Base-by-base conservation (phyloP, 495 filamentous ascomycete species). In the Xylaria acuta region DNA sequence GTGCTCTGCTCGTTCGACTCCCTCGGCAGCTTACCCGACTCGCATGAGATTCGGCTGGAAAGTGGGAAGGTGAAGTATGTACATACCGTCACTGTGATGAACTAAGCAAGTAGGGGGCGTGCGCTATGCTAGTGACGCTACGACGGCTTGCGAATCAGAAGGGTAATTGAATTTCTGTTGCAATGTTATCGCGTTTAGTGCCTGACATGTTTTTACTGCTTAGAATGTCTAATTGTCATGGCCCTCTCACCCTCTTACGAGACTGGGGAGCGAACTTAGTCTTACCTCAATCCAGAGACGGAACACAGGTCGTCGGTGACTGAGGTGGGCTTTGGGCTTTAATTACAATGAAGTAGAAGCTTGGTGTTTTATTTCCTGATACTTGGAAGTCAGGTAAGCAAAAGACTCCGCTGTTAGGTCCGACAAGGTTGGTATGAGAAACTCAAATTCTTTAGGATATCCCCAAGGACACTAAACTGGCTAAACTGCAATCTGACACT, bases 31-130 rank as follows among this genome's bases (percentile, higher is more conserved):
- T 76, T 80, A 73, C 83, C 85, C 0, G 85, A 87, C 54, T 84
- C 81, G 12, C 85, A 87, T 74, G 84, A 87, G 74, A 78, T 87
- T 41, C 45, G 85, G 49, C 70, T 86, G 0, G 81, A 82, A 43
- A 76, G 64, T 5, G 84, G 83, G 0, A 84, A 85, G 76, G 81
- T 86, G 3, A 84, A 84, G 67, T 86, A 86, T 73, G 81, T 84
- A 25, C 82, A 84, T 71, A 84, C 82, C 0, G 77, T 84, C 11
- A 84, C 82, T 54, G 65, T 67, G 34, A 56, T 54, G 49, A 67
- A 22, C 18, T 67, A n/a, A 12, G 12, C 12, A 18, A 27, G 14
- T 47, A 27, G 11, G 20, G 32, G 16, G 27, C 16, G 27, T 36
- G 32, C 4, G 0, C 0, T n/a, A 59, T 34, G 20, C 53, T 58